Percentiles rank a stretch among this genome's conserved stretches.
phyloP scores from a whole-genome alignment of 2,329 filamentous ascomycete species.

The Apiospora marii region DNA sequence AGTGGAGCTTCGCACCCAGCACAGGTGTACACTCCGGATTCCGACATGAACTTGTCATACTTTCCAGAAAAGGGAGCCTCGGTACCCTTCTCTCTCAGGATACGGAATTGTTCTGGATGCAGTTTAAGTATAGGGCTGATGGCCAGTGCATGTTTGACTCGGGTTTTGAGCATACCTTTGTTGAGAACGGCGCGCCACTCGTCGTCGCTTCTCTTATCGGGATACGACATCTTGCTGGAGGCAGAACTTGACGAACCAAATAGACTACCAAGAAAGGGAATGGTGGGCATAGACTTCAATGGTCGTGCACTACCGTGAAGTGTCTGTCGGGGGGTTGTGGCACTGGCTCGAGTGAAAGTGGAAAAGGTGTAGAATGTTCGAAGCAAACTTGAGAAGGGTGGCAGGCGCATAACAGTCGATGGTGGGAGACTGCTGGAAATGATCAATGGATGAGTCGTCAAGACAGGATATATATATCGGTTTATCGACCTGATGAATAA shows the following conservation, averaged over 20 bases:
- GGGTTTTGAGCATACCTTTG: slow-evolving; percentile 45
- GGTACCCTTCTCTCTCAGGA: slow-evolving; percentile 91
- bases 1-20: slow-evolving; percentile 86
- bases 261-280: slow-evolving; percentile 80
- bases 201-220: slow-evolving; percentile 79
- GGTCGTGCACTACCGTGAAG: slow-evolving; percentile 35
- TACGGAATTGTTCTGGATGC: slow-evolving; percentile 87
- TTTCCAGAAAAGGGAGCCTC: slow-evolving; percentile 81
- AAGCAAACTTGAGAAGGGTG: slow-evolving; percentile 55
- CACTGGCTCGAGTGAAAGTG: slow-evolving; percentile 49
- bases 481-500: neutral
- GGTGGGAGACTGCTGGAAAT: neutral
- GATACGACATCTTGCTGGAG: slow-evolving; percentile 72
- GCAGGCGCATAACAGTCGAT: slow-evolving; percentile 58
- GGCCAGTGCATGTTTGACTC: slow-evolving; percentile 27
- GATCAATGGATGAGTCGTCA: neutral
- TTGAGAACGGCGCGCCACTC: slow-evolving; percentile 91
- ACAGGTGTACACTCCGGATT: slow-evolving; percentile 83
- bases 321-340: slow-evolving; percentile 37
- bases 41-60: slow-evolving; percentile 86
- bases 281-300: slow-evolving; percentile 72
- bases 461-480: neutral
- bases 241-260: slow-evolving; percentile 70
- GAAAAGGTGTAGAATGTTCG: slow-evolving; percentile 56
- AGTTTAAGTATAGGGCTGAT: neutral